Base-by-base conservation (phyloP, 257 asterid genomes). In the Solanum neorickii region DNA sequence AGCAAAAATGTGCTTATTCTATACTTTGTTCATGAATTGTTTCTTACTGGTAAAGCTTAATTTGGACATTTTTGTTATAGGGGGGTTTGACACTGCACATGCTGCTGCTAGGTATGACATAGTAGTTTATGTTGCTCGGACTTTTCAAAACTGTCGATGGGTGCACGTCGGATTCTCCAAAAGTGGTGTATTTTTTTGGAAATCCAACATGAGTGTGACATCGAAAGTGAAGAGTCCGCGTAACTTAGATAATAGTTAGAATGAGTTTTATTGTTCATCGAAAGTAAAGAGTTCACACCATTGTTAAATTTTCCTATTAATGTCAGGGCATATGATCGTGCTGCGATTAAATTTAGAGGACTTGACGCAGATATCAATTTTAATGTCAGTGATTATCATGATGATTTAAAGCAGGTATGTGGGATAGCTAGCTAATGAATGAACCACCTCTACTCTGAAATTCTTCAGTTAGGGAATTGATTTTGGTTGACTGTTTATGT, bases 11-110 rank as follows among this genome's bases (percentile, higher is more conserved):
- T 68, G 31, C 59, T 49, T 69, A n/a, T 21, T 69, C 5, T 35
- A 29, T 75, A 66, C 82, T 25, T 18, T 84, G 73, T 41, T 12
- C 56, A 16, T 42, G 87, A 85, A 7, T 59, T 15, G 60, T 5
- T 49, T 15, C 23, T 15, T 15, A 15, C 23, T 49, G 21, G 21
- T 49, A 49, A 49, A 15, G 23, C 60, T 49, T 49, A 49, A 49
- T 49, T 49, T 49, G 60, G 60, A 49, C 60, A 49, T 49, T 49
- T 49, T 49, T 49, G 27, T 3, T 59, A 59, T 83, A 97, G 99
- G 99, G 77, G 99, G 98, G 46, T 97, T 96, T 83, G 99, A 97
- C 91, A 97, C 99, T 87, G 99, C 99, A 25, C 99, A 94, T 92
- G 91, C 98, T 82, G 99, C 99, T 21, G 99, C 99, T 86, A 95